These are phyloP conservation scores for Cystobasidium sp. DNA, from an alignment of 1,284 basidiomycete species.

Conservation along the genomic window DNA sequence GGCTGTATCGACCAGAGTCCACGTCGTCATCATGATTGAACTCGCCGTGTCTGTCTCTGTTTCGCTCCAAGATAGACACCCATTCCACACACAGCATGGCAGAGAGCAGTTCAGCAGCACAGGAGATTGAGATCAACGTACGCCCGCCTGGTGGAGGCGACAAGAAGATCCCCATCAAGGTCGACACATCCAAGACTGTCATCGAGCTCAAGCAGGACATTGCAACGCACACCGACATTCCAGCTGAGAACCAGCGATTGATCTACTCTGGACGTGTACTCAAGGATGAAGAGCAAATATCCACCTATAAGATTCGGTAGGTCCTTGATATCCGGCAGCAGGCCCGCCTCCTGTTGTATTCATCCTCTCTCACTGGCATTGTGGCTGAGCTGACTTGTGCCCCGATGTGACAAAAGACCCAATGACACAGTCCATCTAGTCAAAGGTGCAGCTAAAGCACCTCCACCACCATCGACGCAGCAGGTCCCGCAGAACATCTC, in stretches of 20 bases:
- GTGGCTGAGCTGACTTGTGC: constrained; percentile 31
- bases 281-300: constrained; percentile 53
- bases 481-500: constrained; percentile 60
- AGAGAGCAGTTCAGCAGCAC: constrained; percentile 34
- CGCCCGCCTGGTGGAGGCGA: constrained; percentile 51
- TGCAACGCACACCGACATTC: constrained; percentile 46
- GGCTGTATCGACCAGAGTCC: not conserved
- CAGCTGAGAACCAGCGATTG: constrained; percentile 49
- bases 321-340: not conserved
- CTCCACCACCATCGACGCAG: constrained; percentile 53
- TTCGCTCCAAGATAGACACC: constrained; percentile 1
- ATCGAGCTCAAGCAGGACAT: constrained; percentile 53
- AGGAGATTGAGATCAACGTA: constrained; percentile 51
- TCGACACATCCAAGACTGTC: constrained; percentile 49
- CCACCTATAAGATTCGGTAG: constrained; percentile 52
- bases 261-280: constrained; percentile 54
- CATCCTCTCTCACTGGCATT: too few species aligned
- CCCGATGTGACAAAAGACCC: constrained; percentile 23
- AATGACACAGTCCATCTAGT: constrained; percentile 91
- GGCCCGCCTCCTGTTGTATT: not conserved
- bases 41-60: not conserved
- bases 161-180: constrained; percentile 50
- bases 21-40: not conserved
- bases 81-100: constrained; percentile 24
- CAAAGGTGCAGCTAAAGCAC: constrained; percentile 73